Percentiles rank a stretch among this genome's conserved stretches.
Conservation (phyloP, 129 eudicot species). For the Daucus carota region DH1_v3.0 NC_030381.2:7623001-7623500, state of each 20-base stretch:
- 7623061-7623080: conserved; percentile 96
- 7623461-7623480: neutral
- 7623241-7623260: conserved; percentile 81
- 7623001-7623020: conserved; percentile 95
- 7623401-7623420: conserved; percentile 5
- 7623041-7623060: conserved; percentile 87
- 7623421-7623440: neutral
- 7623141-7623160: neutral
- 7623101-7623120: conserved; percentile 81
- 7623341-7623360: conserved; percentile 95
- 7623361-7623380: conserved; percentile 92
- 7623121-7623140: conserved; percentile 1
- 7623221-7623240: neutral
- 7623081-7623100: conserved; percentile 98
- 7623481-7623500: conserved; percentile 76
- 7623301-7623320: conserved; percentile 95
- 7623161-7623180: neutral
- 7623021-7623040: conserved; percentile 99
- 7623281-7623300: conserved; percentile 95
- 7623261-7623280: conserved; percentile 99
- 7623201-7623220: neutral
- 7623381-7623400: conserved; percentile 54
- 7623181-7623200: neutral
- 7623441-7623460: neutral
- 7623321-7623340: conserved; percentile 97